These are phyloP conservation scores for Elsinoe ampelina DNA, from an alignment of 2,329 filamentous ascomycete species.

Conservation along the genomic window DNA sequence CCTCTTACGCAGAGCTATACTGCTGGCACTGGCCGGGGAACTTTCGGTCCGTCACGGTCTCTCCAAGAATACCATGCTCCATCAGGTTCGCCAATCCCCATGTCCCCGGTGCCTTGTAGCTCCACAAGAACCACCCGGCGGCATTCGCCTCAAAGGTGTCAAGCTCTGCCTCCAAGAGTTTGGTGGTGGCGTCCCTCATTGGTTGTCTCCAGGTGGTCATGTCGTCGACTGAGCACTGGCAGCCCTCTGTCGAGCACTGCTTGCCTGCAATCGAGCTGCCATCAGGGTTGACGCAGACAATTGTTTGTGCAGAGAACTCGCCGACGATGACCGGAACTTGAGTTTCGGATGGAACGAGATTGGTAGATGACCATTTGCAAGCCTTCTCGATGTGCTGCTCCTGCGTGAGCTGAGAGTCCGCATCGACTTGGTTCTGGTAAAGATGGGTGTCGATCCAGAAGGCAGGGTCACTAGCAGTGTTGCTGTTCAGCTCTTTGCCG, in stretches of 20 bases:
- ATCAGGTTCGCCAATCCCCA: constrained; percentile 36
- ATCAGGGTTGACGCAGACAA: constrained; percentile 36
- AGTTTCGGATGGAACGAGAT: constrained; percentile 26
- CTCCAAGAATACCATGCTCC: constrained; percentile 32
- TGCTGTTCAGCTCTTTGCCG: constrained; percentile 20
- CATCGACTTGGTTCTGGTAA: constrained; percentile 35
- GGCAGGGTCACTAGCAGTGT: constrained; percentile 23
- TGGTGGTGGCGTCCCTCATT: constrained; percentile 29
- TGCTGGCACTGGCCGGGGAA: constrained; percentile 21
- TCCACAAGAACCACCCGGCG: constrained; percentile 37
- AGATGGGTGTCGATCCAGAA: constrained; percentile 38
- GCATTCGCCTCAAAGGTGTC: constrained; percentile 34
- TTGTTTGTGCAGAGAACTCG: constrained; percentile 37
- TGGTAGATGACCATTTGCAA: constrained; percentile 28
- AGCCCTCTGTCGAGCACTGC: constrained; percentile 27
- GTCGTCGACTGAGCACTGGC: constrained; percentile 31
- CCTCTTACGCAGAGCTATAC: not conserved
- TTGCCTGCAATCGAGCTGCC: constrained; percentile 28
- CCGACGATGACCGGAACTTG: constrained; percentile 34
- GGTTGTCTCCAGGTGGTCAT: constrained; percentile 29
- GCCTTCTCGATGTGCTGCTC: constrained; percentile 33
- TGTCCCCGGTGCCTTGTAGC: constrained; percentile 32
- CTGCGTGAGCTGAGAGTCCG: constrained; percentile 30
- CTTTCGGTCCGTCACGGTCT: constrained; percentile 27
- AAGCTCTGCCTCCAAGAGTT: constrained; percentile 37